Evolutionary conservation across 208 protist genomes (phyloP).

Genomic region (Trypanosoma lewisi): DNA sequence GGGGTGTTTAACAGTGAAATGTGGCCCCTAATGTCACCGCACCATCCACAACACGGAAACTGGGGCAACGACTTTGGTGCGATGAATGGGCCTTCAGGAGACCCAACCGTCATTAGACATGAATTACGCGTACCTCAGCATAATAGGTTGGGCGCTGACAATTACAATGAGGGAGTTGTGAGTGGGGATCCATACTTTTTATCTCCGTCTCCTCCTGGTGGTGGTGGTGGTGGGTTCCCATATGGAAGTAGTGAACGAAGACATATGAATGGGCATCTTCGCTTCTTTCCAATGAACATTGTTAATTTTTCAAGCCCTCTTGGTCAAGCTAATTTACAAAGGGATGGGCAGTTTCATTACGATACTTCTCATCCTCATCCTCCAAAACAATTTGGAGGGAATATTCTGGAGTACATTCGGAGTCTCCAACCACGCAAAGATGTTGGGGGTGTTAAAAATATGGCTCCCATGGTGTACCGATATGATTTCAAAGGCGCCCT

Average conservation of each 20-base stretch:
- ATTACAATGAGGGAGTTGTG: not conserved
- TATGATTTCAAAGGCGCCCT: constrained; percentile 17
- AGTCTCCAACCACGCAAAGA: constrained; percentile 1
- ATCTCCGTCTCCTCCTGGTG: not conserved
- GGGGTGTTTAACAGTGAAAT: not conserved
- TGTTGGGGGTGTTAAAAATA: constrained; percentile 1
- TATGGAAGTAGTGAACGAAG: not conserved
- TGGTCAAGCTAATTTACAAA: not conserved
- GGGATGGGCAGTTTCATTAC: not conserved
- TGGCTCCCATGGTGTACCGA: constrained; percentile 16
- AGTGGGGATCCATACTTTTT: not conserved
- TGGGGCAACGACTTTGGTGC: not conserved
- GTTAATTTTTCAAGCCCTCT: not conserved
- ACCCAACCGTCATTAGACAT: not conserved
- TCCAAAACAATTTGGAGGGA: constrained; percentile 11
- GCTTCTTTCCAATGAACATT: not conserved
- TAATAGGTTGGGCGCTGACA: not conserved
- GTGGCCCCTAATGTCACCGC: not conserved
- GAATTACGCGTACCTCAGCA: not conserved
- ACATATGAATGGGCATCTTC: not conserved
- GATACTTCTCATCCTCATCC: not conserved
- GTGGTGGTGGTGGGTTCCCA: no score
- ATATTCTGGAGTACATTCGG: constrained; percentile 25
- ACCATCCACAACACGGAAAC: not conserved
- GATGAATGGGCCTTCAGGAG: not conserved